Percentiles rank a stretch among this genome's conserved stretches.
Conservation (phyloP, 2,329 filamentous ascomycete species). For the Lasiodiplodia hormozganensis region DNA sequence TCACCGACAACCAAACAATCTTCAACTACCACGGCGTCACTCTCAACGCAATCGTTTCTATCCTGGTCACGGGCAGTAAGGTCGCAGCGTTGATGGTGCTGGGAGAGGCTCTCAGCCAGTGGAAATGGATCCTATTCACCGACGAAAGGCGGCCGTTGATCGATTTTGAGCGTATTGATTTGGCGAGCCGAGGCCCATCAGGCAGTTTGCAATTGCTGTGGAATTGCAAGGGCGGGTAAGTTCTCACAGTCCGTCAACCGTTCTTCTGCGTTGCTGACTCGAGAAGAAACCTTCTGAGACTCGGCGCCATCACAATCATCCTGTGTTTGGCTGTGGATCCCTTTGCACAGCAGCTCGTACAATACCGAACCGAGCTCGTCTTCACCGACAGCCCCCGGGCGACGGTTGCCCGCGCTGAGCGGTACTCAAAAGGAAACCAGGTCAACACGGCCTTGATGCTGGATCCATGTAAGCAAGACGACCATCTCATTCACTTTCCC, state of each 20-base stretch:
- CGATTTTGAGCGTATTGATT: slow-evolving; percentile 30
- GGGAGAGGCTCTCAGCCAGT: slow-evolving; percentile 29
- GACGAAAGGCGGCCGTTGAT: slow-evolving; percentile 17
- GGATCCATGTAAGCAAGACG: background rate
- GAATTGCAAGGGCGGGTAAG: slow-evolving; percentile 16
- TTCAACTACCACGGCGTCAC: slow-evolving; percentile 29
- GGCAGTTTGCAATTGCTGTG: slow-evolving; percentile 27
- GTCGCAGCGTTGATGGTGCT: slow-evolving; percentile 23
- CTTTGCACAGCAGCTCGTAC: slow-evolving; percentile 21
- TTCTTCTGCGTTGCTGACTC: background rate
- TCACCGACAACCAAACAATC: background rate
- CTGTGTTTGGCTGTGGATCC: slow-evolving; percentile 8
- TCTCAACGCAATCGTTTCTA: slow-evolving; percentile 31
- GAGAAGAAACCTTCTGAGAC: background rate
- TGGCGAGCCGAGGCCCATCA: slow-evolving; percentile 23
- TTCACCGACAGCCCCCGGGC: background rate
- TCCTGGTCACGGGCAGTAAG: slow-evolving; percentile 30
- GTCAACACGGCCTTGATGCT: background rate
- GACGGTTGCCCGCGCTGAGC: background rate
- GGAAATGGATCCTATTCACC: slow-evolving; percentile 10
- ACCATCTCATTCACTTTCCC: too few species aligned
- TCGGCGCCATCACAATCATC: slow-evolving; percentile 24
- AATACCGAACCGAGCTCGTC: background rate
- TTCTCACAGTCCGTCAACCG: background rate
- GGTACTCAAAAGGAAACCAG: slow-evolving; percentile 14